Evolutionary conservation across 192 early-diverging fungal species (phyloP), one percentile per base, ranked within the genome.

Genomic region (Backusella tarrabulga): DNA sequence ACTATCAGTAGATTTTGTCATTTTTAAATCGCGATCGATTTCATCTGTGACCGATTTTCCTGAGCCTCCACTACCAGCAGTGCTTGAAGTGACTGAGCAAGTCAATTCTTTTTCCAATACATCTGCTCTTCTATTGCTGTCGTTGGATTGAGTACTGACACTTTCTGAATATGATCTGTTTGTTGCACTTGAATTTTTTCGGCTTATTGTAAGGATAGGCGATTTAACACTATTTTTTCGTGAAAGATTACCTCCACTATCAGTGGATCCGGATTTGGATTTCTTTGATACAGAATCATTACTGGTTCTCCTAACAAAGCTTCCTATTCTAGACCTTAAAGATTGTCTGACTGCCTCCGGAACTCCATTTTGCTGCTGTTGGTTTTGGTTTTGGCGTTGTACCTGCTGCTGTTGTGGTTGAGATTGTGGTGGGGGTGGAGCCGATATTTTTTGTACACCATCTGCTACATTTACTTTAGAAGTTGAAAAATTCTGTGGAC

Each of bases 241-340:
- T 38, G 71, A 44, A 14, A 44, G 15, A 11, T 23, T n/a, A 14
- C 56, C 56, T 14, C 23, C 56, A 12, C 26, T 63, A 32, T 63
- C 56, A 11, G n/a, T 63, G n/a, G 71, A 46, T 72, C 26, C 29
- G 17, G 40, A 32, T 50, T 72, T 72, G 4, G 29, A 15, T 17
- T 50, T 36, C 5, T 40, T 40, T 23, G 34, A 26, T 70, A 70
- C 34, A 21, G 68, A 41, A 70, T 70, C 68, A 23, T 70, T 70
- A n/a, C 68, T 50, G 0, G 71, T 50, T 72, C 71, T 29, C n/a
- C 71, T 40, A 8, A 72, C 71, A 34, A 72, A 50, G 44, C 71
- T 72, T 32, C 44, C 71, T 15, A 72, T 72, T 5, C 26, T 72
- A 32, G 71, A 72, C 19, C 44, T 36, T 17, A 72, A 72, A 7